Evolutionary conservation across 2,329 filamentous ascomycete genomes (phyloP), one percentile per base, ranked within the genome.

Genomic region (Graphilbum sp.): DNA sequence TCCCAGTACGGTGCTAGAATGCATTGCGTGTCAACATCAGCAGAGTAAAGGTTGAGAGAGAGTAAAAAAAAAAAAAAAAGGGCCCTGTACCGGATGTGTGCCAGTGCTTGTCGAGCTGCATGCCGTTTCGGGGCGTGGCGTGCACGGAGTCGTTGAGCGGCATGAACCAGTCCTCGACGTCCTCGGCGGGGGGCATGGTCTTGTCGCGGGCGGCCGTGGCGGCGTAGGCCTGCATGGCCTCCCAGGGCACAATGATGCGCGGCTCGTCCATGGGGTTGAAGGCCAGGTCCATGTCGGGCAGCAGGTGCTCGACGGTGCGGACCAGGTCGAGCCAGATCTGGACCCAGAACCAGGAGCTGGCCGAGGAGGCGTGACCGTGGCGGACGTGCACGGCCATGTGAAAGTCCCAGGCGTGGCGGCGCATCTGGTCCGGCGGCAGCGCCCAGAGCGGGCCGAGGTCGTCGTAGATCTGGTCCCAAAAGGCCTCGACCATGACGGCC

Each of bases 181-280:
- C 57, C 6, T 60, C 60, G 5, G 61, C 54, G 0, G 11, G 27
- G 11, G 27, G 27, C 27, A 29, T 29, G 27, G 5, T 5, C 15
- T 8, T 12, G 4, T 13, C 10, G 15, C 5, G 7, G 27, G 11
- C 27, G 10, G 27, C 27, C 13, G 10, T 29, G 15, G 27, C 13
- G 8, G 13, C 62, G 40, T 68, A 64, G 1, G 53, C 52, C 20
- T 69, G 56, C 36, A 80, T 67, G 6, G 72, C 65, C 49, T 80
- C 74, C 64, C 67, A 78, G 3, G 74, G 67, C 2, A 72, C 69
- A 12, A 79, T 64, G 9, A 81, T 49, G 20, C 75, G 62, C 30
- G 75, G 75, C 49, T 80, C 75, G 46, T 81, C 76, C 65, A 79
- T 72, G 24, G 68, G 62, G 45, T 80, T 81, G 42, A 79, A 61